Evolutionary conservation across 768 basidiomycete genomes (phyloP), one percentile per base, ranked within the genome.

Genomic region (Leccinum disarticulatum): DNA sequence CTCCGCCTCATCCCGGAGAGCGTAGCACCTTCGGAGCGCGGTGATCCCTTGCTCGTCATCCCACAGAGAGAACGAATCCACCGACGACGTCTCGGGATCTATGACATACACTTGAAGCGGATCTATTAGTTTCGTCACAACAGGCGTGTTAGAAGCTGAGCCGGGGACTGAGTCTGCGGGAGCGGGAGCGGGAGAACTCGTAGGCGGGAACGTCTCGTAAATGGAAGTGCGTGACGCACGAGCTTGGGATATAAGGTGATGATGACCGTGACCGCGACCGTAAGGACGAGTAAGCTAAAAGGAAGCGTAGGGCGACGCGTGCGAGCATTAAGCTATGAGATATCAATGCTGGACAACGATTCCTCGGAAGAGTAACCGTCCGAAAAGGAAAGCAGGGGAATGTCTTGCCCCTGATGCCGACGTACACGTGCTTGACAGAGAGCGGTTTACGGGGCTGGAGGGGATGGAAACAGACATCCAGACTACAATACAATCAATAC

Each of bases 321-420:
- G 78, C 0, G 85, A 4, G 75, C 62, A 61, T 84, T 84, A 57
- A 93, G 70, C 2, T 85, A 83, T 0, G 81, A 79, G 3, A 91
- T 69, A 70, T 93, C 90, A 57, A 91, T 85, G 73, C 90, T 91
- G 0, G 88, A 90, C 69, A 88, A 83, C 0, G 90, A 91, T 31
- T 86, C 87, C 5, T 84, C 87, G 0, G 81, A 74, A 2, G 85
- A 89, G 1, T 87, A 87, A 3, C 83, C 84, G 58, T 90, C 89
- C 0, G 85, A 89, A 6, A 80, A 70, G 1, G 87, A 87, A 4
- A 91, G 78, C 0, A 89, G 87, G 5, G 88, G 88, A 0, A 89
- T 90, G 11, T 89, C 87, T 22, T 13, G 73, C 77, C 38, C 87
- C 88, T 13, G 87, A 88, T 68, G 83, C 85, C 0, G 79, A 81